A percentile compares a stretch with the other conserved stretches of the same genome.
phyloP scores from a whole-genome alignment of 768 basidiomycete genomes.

The Lactarius vividus region DNA sequence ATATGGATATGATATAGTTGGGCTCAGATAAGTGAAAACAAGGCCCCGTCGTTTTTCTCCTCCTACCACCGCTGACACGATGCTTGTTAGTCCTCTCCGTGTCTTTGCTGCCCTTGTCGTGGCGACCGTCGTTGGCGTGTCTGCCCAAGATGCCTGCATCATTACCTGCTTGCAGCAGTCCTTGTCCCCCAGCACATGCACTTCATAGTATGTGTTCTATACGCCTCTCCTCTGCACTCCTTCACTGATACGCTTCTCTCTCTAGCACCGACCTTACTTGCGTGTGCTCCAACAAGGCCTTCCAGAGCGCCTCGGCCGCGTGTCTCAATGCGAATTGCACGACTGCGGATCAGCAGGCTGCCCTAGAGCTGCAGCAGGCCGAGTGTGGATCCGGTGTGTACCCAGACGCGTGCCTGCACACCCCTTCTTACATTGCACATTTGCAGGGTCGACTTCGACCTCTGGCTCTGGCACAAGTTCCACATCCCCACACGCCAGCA shows the following conservation, averaged over 20 bases:
- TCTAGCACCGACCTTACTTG: slow-evolving; percentile 40
- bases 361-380: slow-evolving; percentile 32
- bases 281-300: slow-evolving; percentile 38
- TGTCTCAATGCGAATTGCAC: slow-evolving; percentile 41
- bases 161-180: background rate
- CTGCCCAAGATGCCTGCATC: slow-evolving; percentile 11
- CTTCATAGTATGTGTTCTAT: background rate
- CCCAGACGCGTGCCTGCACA: background rate
- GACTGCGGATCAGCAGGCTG: slow-evolving; percentile 32
- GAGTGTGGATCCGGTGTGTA: slow-evolving; percentile 34
- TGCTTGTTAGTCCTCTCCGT: slow-evolving; percentile 3
- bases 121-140: background rate
- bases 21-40: background rate
- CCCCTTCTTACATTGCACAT: background rate
- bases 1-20: background rate
- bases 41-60: background rate
- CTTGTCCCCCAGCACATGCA: background rate
- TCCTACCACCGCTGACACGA: background rate
- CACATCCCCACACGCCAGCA: background rate
- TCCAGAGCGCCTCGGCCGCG: slow-evolving; percentile 34
- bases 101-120: background rate
- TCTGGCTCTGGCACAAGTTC: background rate
- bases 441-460: background rate
- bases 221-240: background rate
- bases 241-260: background rate